Base-by-base conservation (phyloP, 345 rosid genomes). In the Ricinus communis region DNA sequence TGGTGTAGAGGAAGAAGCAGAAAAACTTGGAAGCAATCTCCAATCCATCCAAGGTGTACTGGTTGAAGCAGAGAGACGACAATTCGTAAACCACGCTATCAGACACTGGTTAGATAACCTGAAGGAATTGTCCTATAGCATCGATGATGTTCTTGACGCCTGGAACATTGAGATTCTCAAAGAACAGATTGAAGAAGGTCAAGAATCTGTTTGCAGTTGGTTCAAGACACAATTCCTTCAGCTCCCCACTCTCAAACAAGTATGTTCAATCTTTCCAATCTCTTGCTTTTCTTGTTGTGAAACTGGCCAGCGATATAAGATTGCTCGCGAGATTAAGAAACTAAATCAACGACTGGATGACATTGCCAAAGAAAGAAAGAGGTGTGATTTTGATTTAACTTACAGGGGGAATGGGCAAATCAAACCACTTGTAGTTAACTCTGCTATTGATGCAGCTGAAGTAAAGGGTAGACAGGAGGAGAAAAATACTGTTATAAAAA, bases 121-220 rank as follows among this genome's bases (percentile, higher is more conserved):
- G 16, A 61, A 51, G 41, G 55, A 68, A 0, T 36, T 53, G 1
- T 15, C 45, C 10, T 74, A 67, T 6, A 33, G 43, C 25, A 40
- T 74, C 0, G 72, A 74, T 1, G 68, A 67, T 2, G 27, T 61
- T 9, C 5, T 73, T 30, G 74, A 71, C 43, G 68, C 62, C 19
- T 71, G 74, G 74, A 40, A 28, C 64, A 72, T 65, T 0, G 19
- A 30, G 1, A 38, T 74, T 28, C 5, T 5, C 1, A 52, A 62
- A 30, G 19, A 15, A 13, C 36, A 43, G 15, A 41, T 9, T 0
- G n/a, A 73, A 8, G 25, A 10, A 36, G 65, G n/a, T 3, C n/a
- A n/a, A n/a, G 65, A n/a, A 13, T 5, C 6, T 38, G 22, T 27
- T n/a, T n/a, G n/a, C n/a, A n/a, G n/a, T n/a, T n/a, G n/a, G n/a